Conservation (phyloP, 164 flowering plant species). For the Cinnamomum chago region DNA sequence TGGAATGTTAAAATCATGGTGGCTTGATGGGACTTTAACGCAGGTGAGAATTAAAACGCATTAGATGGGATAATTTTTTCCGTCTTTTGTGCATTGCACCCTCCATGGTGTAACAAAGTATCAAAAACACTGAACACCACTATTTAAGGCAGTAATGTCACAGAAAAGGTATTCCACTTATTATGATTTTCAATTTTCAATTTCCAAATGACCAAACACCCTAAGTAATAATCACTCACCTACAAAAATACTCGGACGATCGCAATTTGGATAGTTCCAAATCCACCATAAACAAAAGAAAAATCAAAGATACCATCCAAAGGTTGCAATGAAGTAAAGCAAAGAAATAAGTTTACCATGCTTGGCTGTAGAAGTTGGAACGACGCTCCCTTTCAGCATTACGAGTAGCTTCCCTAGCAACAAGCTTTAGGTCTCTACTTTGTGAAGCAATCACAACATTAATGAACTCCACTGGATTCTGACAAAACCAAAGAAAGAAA, state of each 20-base stretch:
- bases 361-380: slow-evolving; percentile 71
- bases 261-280: background rate
- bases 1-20: too few relatives aligned
- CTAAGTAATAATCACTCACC: background rate
- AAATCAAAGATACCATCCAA: background rate
- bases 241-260: too few relatives aligned
- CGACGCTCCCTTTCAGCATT: slow-evolving; percentile 67
- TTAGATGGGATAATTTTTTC: too few relatives aligned
- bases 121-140: too few relatives aligned
- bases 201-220: too few relatives aligned
- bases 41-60: too few relatives aligned
- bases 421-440: slow-evolving; percentile 75
- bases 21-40: too few relatives aligned
- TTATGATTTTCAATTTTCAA: too few relatives aligned
- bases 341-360: slow-evolving; percentile 49
- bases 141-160: too few relatives aligned
- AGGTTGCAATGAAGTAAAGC: background rate
- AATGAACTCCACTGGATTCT: slow-evolving; percentile 87
- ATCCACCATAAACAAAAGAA: background rate
- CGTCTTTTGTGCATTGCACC: too few relatives aligned
- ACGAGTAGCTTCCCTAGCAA: slow-evolving; percentile 66
- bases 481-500: slow-evolving; percentile 88
- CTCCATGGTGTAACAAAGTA: too few relatives aligned
- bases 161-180: too few relatives aligned
- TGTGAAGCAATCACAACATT: slow-evolving; percentile 83